Evolutionary conservation across 2,329 filamentous ascomycete species (phyloP).

Genomic region (Dactylellina haptotyla): DNA sequence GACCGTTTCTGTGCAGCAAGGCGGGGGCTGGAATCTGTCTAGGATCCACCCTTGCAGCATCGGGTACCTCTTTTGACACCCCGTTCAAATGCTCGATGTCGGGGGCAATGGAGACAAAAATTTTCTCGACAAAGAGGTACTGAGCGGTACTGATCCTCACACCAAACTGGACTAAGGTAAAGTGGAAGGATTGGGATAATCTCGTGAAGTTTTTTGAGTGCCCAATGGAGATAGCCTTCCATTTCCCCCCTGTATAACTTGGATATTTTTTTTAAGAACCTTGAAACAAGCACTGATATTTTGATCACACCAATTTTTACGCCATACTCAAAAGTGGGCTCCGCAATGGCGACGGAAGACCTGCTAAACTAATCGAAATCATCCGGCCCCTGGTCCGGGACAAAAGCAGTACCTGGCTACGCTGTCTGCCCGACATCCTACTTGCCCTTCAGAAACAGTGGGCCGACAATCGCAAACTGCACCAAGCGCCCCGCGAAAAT

Average conservation of each 20-base stretch:
- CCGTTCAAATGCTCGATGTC: slow-evolving; percentile 1
- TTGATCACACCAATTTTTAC: too few species aligned
- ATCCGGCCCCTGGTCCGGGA: slow-evolving; percentile 14
- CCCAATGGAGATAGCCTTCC: too few species aligned
- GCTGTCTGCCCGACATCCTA: slow-evolving; percentile 43
- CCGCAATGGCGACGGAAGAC: neutral
- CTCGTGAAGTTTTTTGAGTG: too few species aligned
- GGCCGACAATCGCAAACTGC: neutral
- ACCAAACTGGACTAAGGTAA: too few species aligned
- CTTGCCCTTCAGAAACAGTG: slow-evolving; percentile 6
- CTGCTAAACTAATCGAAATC: slow-evolving; percentile 20
- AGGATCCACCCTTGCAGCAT: slow-evolving; percentile 49
- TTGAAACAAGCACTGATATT: too few species aligned
- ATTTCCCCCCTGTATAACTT: too few species aligned
- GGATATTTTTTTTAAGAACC: too few species aligned
- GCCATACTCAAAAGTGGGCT: too few species aligned
- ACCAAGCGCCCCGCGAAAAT: too few species aligned
- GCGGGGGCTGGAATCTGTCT: slow-evolving; percentile 17
- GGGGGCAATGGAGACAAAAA: slow-evolving; percentile 1
- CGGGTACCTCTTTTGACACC: slow-evolving; percentile 17
- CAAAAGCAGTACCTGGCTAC: slow-evolving; percentile 14
- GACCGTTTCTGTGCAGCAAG: slow-evolving; percentile 1
- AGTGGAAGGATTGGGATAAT: too few species aligned
- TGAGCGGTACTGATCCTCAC: too few species aligned
- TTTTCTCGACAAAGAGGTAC: neutral